Percentiles rank a stretch among this genome's conserved stretches.
Evolutionary conservation across 306 rosid genomes (phyloP).

Genomic region (peach (Prunus persica)): DNA sequence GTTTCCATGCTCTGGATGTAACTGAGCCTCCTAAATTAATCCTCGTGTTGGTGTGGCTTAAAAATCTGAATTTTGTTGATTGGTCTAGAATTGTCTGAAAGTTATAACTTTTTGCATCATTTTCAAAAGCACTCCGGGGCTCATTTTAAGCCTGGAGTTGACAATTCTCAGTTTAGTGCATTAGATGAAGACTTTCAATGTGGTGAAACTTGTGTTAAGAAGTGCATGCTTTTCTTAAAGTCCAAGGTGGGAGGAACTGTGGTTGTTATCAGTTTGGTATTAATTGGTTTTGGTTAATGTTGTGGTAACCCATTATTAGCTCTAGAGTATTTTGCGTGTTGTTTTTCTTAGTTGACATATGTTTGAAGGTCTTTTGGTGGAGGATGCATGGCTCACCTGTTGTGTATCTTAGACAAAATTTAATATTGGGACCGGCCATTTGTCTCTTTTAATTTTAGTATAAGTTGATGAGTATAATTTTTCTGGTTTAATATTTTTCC

Average conservation of each 20-base stretch:
- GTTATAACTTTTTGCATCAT: background rate
- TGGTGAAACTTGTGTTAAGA: background rate
- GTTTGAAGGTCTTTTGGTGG: constrained; percentile 1
- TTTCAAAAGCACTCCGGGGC: background rate
- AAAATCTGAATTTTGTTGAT: background rate
- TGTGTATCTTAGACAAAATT: constrained; percentile 2
- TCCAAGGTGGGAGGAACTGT: background rate
- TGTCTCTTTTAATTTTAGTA: constrained; percentile 20
- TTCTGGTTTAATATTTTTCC: constrained; percentile 33
- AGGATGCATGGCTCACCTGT: constrained; percentile 4
- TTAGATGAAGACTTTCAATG: background rate
- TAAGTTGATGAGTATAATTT: constrained; percentile 8
- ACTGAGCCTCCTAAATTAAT: background rate
- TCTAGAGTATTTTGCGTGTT: background rate
- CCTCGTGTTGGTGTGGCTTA: background rate
- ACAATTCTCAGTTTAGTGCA: background rate
- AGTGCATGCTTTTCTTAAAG: background rate
- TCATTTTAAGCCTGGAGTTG: background rate
- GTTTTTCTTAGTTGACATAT: background rate
- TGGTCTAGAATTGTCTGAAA: background rate
- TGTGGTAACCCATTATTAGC: background rate
- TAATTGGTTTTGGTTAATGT: background rate
- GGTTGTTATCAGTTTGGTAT: background rate
- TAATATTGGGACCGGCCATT: background rate
- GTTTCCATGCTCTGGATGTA: background rate